Percentiles rank a stretch among this genome's conserved stretches.
Conservation (phyloP, 768 basidiomycete species). For the Kondoa malvinella region DNA sequence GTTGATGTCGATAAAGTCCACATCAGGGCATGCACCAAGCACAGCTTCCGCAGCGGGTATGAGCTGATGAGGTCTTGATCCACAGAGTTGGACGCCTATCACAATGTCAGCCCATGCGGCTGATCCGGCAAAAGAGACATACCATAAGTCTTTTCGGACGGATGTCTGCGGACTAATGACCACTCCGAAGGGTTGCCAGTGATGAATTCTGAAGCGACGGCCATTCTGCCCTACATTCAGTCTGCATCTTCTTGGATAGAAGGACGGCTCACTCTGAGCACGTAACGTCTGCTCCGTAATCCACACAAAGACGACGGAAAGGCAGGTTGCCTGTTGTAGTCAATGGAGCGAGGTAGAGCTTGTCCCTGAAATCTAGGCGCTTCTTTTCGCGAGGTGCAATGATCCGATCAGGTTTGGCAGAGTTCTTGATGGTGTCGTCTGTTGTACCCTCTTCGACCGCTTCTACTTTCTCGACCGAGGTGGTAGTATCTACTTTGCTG, state of each 20-base stretch:
- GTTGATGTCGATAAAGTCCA: constrained; percentile 45
- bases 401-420: neutral
- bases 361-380: constrained; percentile 65
- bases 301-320: constrained; percentile 73
- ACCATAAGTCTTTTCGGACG: constrained; percentile 71
- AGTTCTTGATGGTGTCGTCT: neutral
- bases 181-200: constrained; percentile 81
- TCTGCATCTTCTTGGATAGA: too few species aligned
- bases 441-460: too few species aligned
- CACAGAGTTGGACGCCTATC: constrained; percentile 58
- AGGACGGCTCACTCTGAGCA: neutral
- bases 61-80: constrained; percentile 62
- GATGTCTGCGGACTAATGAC: constrained; percentile 77
- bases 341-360: constrained; percentile 67
- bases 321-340: constrained; percentile 97
- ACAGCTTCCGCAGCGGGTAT: constrained; percentile 65
- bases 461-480: neutral
- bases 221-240: constrained; percentile 95
- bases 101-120: neutral
- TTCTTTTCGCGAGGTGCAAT: constrained; percentile 65
- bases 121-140: neutral
- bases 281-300: constrained; percentile 67
- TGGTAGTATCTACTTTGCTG: neutral
- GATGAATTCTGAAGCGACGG: constrained; percentile 76
- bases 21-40: constrained; percentile 42